Percentiles rank a stretch among this genome's conserved stretches.
Evolutionary conservation across 2,329 filamentous ascomycete genomes (phyloP).

Genomic region (Ophiostoma populinum): DNA sequence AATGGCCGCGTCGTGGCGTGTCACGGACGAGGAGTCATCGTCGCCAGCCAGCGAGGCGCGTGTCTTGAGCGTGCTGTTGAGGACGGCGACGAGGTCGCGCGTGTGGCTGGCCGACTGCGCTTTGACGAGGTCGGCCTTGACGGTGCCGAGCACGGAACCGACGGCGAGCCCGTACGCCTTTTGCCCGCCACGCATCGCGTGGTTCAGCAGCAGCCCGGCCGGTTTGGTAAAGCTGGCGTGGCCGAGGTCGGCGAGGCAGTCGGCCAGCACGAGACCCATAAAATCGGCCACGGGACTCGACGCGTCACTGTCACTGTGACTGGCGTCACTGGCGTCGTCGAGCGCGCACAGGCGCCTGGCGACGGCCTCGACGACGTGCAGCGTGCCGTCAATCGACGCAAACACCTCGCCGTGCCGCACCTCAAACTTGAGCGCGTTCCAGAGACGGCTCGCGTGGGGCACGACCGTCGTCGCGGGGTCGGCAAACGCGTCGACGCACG

Average conservation of each 20-base stretch:
- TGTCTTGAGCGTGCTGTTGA: constrained; percentile 33
- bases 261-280: constrained; percentile 25
- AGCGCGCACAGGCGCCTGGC: constrained; percentile 21
- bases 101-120: constrained; percentile 32
- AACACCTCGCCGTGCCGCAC: constrained; percentile 43
- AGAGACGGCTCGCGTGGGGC: constrained; percentile 33
- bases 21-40: no score
- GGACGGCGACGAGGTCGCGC: constrained; percentile 31
- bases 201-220: constrained; percentile 34
- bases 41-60: constrained; percentile 25
- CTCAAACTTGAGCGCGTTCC: constrained; percentile 45
- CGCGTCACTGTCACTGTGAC: no score
- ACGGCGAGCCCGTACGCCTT: constrained; percentile 30
- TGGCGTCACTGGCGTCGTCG: neutral
- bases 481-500: constrained; percentile 32
- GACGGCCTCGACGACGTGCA: constrained; percentile 35
- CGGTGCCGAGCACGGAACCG: constrained; percentile 26
- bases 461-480: constrained; percentile 27
- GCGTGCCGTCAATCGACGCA: constrained; percentile 37
- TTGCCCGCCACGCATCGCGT: constrained; percentile 30
- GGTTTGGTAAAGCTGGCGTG: constrained; percentile 34
- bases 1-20: constrained; percentile 24
- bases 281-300: constrained; percentile 14
- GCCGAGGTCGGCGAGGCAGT: constrained; percentile 35
- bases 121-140: constrained; percentile 32